Conservation (phyloP, 805 yeast species). For the Phaffomyces antillensis region DNA sequence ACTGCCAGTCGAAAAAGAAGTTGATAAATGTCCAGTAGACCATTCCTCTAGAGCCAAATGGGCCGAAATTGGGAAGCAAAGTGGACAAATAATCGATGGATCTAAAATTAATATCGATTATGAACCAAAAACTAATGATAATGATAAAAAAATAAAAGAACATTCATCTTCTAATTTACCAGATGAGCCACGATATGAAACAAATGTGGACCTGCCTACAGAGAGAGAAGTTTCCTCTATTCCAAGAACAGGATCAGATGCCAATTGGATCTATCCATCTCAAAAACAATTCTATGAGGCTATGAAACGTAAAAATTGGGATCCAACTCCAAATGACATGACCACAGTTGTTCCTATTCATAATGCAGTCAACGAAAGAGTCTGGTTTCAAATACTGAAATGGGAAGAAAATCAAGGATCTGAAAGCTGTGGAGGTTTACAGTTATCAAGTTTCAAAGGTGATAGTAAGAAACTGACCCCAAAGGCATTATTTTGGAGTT, state of each 20-base stretch:
- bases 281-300: constrained; percentile 93
- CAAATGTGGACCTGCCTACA: constrained; percentile 46
- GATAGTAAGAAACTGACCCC: constrained; percentile 84
- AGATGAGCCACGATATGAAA: constrained; percentile 26
- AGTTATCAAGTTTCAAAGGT: constrained; percentile 81
- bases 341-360: constrained; percentile 87
- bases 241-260: constrained; percentile 62
- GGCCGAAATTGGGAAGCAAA: constrained; percentile 31
- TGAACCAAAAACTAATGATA: constrained; percentile 3
- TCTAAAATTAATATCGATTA: constrained; percentile 12
- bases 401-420: constrained; percentile 71
- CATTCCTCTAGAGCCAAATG: constrained; percentile 50
- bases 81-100: constrained; percentile 14
- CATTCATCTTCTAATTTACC: constrained; percentile 43
- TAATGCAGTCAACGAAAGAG: constrained; percentile 86
- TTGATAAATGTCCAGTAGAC: constrained; percentile 61
- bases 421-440: constrained; percentile 75
- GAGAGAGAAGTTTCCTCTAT: constrained; percentile 75
- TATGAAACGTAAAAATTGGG: constrained; percentile 86
- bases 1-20: background rate
- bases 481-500: constrained; percentile 62
- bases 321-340: constrained; percentile 80
- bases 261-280: constrained; percentile 92
- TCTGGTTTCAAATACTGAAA: constrained; percentile 74
- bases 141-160: constrained; percentile 7